These are phyloP conservation scores for Solanum chacoense DNA, from an alignment of 305 asterid genomes.

Conservation along the genomic window DNA sequence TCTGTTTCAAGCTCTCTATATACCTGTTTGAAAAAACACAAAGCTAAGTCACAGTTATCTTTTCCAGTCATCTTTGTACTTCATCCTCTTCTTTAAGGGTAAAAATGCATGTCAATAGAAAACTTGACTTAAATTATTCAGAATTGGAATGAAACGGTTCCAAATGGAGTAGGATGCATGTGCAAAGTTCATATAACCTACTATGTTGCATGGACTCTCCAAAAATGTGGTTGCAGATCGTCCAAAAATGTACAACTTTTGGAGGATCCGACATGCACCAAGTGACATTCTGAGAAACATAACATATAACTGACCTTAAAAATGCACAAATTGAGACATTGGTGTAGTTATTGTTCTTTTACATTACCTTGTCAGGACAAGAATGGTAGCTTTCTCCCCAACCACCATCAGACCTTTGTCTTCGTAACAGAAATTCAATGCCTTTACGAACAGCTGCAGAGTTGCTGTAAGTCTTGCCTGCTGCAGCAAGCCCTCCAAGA, in stretches of 20 bases:
- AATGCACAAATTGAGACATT: not conserved
- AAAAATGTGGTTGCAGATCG: not conserved
- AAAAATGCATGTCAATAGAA: not conserved
- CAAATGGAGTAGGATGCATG: not conserved
- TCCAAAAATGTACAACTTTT: not conserved
- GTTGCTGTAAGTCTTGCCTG: conserved; percentile 47
- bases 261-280: not conserved
- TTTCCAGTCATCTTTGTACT: not conserved
- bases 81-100: not conserved
- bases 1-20: conserved; percentile 60
- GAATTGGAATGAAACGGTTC: not conserved
- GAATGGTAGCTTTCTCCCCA: conserved; percentile 96
- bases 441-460: conserved; percentile 52
- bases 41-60: not conserved
- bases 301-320: not conserved
- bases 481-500: conserved; percentile 72
- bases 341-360: not conserved
- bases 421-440: conserved; percentile 42
- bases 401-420: conserved; percentile 73
- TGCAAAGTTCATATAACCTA: not conserved
- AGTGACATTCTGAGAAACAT: not conserved
- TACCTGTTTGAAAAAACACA: conserved; percentile 26
- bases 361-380: conserved; percentile 68
- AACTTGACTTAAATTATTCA: not conserved
- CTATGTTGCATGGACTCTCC: accelerated